phyloP scores from a whole-genome alignment of 2,329 filamentous ascomycete species.

The Eurotiales sp. region DNA sequence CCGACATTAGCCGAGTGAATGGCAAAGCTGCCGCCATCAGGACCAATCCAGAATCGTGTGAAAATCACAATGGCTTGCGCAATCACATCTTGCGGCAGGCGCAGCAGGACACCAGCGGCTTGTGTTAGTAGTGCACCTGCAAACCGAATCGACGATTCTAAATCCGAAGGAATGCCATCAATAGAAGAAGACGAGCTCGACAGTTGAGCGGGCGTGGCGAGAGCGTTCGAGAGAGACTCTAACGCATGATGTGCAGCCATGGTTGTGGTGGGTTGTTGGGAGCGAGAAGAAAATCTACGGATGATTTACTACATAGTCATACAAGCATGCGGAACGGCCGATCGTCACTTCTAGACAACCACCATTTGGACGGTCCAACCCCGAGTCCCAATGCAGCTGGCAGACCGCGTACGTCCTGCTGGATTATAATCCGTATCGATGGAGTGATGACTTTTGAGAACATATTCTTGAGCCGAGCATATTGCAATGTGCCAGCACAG shows the following conservation, averaged over 20 bases:
- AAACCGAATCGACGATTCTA: constrained; percentile 44
- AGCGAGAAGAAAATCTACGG: background rate
- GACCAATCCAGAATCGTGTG: constrained; percentile 70
- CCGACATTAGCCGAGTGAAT: constrained; percentile 42
- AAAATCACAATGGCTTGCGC: constrained; percentile 81
- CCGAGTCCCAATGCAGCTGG: background rate
- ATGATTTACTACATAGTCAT: too few relatives aligned
- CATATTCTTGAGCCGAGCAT: too few relatives aligned
- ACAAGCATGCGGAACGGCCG: background rate
- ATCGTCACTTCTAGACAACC: background rate
- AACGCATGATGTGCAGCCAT: constrained; percentile 26
- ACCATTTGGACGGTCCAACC: background rate
- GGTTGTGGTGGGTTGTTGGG: constrained; percentile 13
- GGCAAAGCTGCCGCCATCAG: constrained; percentile 42
- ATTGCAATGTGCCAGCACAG: too few relatives aligned
- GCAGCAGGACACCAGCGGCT: constrained; percentile 62
- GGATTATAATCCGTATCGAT: background rate
- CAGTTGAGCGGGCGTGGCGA: constrained; percentile 44
- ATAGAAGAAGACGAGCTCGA: constrained; percentile 42
- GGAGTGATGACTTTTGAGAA: background rate
- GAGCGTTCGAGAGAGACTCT: constrained; percentile 42
- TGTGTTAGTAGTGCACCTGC: constrained; percentile 45
- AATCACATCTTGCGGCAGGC: constrained; percentile 79
- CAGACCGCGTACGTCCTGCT: constrained; percentile 10
- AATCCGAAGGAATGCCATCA: constrained; percentile 39